A percentile compares a stretch with the other conserved stretches of the same genome.
phyloP scores from a whole-genome alignment of 2,329 filamentous ascomycete genomes.

The Coleophoma cylindrospora region DNA sequence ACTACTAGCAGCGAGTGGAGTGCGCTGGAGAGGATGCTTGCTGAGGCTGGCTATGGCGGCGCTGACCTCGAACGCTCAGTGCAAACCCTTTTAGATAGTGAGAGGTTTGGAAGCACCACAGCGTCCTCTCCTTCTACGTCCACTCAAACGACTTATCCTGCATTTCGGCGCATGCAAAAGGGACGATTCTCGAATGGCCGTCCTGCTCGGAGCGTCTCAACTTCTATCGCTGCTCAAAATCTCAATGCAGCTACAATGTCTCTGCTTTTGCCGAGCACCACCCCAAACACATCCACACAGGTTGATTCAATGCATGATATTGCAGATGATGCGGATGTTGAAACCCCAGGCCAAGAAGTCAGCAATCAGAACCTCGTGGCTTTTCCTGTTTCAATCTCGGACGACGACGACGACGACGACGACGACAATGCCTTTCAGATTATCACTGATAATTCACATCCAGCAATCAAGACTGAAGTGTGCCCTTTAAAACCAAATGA shows the following conservation, averaged over 20 bases:
- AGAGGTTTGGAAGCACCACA: conserved; percentile 1
- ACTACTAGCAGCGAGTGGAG: neutral
- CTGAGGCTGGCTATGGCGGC: conserved; percentile 19
- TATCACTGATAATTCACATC: neutral
- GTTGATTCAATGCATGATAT: neutral
- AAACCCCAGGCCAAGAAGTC: neutral
- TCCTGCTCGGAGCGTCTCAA: neutral
- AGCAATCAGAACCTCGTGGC: too few species aligned
- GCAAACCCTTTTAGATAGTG: conserved; percentile 14
- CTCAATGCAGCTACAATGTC: neutral
- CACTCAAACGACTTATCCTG: neutral
- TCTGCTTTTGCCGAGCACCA: neutral
- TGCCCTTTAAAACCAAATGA: conserved; percentile 37
- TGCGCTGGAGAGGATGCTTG: conserved; percentile 13
- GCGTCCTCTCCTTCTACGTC: neutral
- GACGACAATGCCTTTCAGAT: conserved; percentile 1
- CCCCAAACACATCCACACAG: neutral
- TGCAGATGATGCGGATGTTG: neutral
- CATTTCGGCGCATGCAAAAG: neutral
- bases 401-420: conserved; percentile 9
- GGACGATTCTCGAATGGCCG: neutral
- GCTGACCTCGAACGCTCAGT: conserved; percentile 12
- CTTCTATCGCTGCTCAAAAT: neutral
- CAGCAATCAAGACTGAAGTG: conserved; percentile 8
- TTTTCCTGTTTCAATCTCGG: neutral